phyloP scores from a whole-genome alignment of 1,284 basidiomycete genomes.

The Ganoderma lingzhi region DNA sequence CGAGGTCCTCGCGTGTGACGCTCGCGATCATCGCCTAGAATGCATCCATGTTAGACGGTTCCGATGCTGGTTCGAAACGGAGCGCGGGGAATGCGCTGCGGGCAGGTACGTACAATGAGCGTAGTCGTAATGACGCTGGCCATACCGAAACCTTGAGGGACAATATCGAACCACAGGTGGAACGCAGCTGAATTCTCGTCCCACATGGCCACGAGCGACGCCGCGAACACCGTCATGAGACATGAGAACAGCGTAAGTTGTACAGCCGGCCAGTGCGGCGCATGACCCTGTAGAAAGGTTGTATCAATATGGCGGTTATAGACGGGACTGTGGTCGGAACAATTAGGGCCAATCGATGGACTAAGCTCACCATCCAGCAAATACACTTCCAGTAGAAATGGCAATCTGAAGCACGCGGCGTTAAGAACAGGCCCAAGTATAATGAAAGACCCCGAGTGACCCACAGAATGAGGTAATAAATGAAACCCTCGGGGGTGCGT shows the following conservation, averaged over 20 bases:
- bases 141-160: constrained; percentile 86
- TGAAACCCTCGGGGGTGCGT: constrained; percentile 62
- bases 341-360: background rate
- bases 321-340: constrained; percentile 17
- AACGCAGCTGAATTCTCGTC: constrained; percentile 64
- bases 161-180: constrained; percentile 80
- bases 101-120: constrained; percentile 65
- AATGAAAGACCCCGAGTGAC: constrained; percentile 35
- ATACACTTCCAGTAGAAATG: constrained; percentile 82
- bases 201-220: constrained; percentile 68
- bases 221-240: constrained; percentile 60
- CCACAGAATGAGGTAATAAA: constrained; percentile 87
- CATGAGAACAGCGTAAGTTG: constrained; percentile 70
- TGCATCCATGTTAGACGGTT: constrained; percentile 29
- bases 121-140: constrained; percentile 85
- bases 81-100: background rate
- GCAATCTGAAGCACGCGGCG: constrained; percentile 57
- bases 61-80: constrained; percentile 4
- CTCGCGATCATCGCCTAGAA: constrained; percentile 83
- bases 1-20: constrained; percentile 83
- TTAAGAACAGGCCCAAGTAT: constrained; percentile 22
- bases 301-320: constrained; percentile 15
- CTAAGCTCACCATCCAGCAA: constrained; percentile 78
- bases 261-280: constrained; percentile 85
- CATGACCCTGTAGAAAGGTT: constrained; percentile 67